Evolutionary conservation across 2,329 filamentous ascomycete genomes (phyloP).

Genomic region (Didymella lethalis): DNA sequence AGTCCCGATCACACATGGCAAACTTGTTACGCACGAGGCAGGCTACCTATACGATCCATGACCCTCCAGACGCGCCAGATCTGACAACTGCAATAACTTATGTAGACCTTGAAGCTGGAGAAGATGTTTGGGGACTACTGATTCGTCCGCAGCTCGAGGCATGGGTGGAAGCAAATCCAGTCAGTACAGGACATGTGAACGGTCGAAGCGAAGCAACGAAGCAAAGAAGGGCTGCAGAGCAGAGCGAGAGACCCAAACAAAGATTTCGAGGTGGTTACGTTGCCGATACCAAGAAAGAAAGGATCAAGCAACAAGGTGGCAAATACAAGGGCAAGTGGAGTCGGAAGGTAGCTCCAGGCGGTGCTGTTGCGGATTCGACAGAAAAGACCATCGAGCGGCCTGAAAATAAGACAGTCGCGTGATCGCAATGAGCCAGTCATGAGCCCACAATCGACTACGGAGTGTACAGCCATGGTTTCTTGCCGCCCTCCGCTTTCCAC

Average conservation of each 20-base stretch:
- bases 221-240: constrained; percentile 22
- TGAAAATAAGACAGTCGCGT: neutral
- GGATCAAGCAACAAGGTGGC: constrained; percentile 42
- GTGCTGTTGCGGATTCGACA: neutral
- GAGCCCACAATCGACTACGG: no score
- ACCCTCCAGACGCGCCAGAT: constrained; percentile 12
- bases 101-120: constrained; percentile 32
- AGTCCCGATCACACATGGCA: constrained; percentile 36
- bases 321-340: constrained; percentile 40
- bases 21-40: constrained; percentile 37
- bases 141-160: constrained; percentile 31
- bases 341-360: constrained; percentile 19
- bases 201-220: constrained; percentile 30
- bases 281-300: constrained; percentile 37
- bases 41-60: constrained; percentile 27
- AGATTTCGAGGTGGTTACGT: constrained; percentile 43
- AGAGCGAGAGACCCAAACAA: constrained; percentile 28
- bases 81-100: constrained; percentile 31
- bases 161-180: constrained; percentile 37
- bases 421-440: neutral
- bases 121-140: constrained; percentile 34
- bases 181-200: constrained; percentile 27
- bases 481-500: constrained; percentile 23
- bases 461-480: constrained; percentile 32
- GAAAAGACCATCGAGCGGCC: neutral